Evolutionary conservation across 768 basidiomycete genomes (phyloP).

Genomic region (Amanita molliuscula): DNA sequence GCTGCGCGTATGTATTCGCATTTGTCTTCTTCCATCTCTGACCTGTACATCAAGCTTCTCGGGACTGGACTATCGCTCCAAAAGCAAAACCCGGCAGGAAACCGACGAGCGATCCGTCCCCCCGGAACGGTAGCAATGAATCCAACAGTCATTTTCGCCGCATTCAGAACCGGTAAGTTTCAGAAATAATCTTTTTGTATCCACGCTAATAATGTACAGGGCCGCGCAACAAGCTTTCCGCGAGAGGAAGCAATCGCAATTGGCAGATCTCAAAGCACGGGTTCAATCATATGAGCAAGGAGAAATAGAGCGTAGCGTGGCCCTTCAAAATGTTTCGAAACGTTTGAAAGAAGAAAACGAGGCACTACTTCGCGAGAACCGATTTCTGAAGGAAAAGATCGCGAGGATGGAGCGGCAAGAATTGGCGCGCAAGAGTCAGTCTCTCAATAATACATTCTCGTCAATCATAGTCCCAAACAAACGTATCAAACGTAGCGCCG

Average conservation of each 20-base stretch:
- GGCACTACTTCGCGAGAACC: slow-evolving; percentile 57
- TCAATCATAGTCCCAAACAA: neutral
- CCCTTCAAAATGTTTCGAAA: slow-evolving; percentile 75
- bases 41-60: slow-evolving; percentile 47
- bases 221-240: slow-evolving; percentile 86
- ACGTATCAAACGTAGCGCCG: neutral
- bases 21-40: neutral
- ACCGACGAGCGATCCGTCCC: slow-evolving; percentile 60
- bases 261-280: slow-evolving; percentile 80
- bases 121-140: slow-evolving; percentile 33
- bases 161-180: slow-evolving; percentile 58
- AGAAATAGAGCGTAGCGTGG: slow-evolving; percentile 82
- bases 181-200: slow-evolving; percentile 4
- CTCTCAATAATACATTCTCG: slow-evolving; percentile 13
- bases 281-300: slow-evolving; percentile 81
- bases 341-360: slow-evolving; percentile 85
- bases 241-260: slow-evolving; percentile 81
- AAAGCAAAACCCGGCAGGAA: slow-evolving; percentile 84
- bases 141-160: slow-evolving; percentile 54
- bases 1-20: slow-evolving; percentile 46
- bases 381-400: slow-evolving; percentile 41
- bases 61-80: slow-evolving; percentile 81
- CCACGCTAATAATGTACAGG: slow-evolving; percentile 26
- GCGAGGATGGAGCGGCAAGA: slow-evolving; percentile 24
- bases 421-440: slow-evolving; percentile 28